A percentile compares a stretch with the other conserved stretches of the same genome.
phyloP scores from a whole-genome alignment of 148 eudicot genomes.

The Cornus kousa region DNA sequence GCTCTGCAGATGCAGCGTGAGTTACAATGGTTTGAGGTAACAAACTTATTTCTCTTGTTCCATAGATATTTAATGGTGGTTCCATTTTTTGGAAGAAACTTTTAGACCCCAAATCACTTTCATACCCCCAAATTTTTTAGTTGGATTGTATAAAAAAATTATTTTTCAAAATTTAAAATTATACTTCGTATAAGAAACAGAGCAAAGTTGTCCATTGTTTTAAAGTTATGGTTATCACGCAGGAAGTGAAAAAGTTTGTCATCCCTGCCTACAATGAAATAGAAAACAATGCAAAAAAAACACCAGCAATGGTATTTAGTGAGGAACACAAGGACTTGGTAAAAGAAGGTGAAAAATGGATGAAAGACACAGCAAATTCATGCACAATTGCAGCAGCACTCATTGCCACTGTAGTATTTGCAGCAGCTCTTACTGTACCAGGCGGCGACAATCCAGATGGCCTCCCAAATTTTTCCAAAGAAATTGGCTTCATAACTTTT shows the following conservation, averaged over 20 bases:
- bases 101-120: no score
- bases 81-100: background rate
- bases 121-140: background rate
- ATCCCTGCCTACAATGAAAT: no score
- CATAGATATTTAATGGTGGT: background rate
- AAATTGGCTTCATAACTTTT: background rate
- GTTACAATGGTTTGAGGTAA: background rate
- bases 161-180: background rate
- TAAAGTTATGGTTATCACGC: no score
- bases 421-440: background rate
- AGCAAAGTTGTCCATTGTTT: no score
- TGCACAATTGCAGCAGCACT: background rate
- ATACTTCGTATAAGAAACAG: no score
- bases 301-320: background rate
- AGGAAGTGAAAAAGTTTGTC: background rate
- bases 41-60: background rate
- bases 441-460: background rate
- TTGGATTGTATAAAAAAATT: no score
- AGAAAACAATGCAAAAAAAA: background rate
- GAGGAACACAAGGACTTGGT: background rate
- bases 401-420: background rate
- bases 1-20: background rate
- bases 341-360: background rate
- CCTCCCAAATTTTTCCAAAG: background rate
- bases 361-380: conserved; percentile 2